phyloP scores from a whole-genome alignment of 2,329 filamentous ascomycete species.

The Dactylonectria estremocensis region DNA sequence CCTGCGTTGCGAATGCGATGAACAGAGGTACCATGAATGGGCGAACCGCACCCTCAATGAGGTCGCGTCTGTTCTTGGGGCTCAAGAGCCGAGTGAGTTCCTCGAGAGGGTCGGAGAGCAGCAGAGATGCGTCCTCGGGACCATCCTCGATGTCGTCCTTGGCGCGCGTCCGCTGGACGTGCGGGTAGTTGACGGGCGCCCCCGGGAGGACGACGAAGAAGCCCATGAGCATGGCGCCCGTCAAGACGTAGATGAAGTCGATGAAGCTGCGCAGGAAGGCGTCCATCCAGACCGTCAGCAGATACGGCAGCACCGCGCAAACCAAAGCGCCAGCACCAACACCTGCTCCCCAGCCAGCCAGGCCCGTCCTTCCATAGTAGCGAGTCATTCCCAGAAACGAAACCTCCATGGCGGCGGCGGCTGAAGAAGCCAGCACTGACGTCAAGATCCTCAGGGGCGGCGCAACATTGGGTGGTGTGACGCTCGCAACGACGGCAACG shows the following conservation, averaged over 20 bases:
- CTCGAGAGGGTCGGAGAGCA: conserved; percentile 56
- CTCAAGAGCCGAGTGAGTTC: conserved; percentile 36
- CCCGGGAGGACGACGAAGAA: conserved; percentile 51
- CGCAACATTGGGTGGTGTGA: conserved; percentile 53
- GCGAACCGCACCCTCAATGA: conserved; percentile 33
- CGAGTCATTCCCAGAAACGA: conserved; percentile 51
- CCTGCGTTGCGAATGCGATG: conserved; percentile 41
- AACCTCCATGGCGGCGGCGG: conserved; percentile 51
- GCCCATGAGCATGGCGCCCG: conserved; percentile 46
- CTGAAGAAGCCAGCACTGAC: conserved; percentile 48
- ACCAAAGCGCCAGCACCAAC: conserved; percentile 50
- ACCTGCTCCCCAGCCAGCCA: conserved; percentile 56
- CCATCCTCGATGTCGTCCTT: conserved; percentile 40
- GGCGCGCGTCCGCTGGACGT: conserved; percentile 15
- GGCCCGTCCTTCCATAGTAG: conserved; percentile 49
- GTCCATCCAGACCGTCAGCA: conserved; percentile 48
- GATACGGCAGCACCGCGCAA: conserved; percentile 49
- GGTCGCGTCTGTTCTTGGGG: conserved; percentile 34
- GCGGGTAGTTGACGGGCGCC: conserved; percentile 42
- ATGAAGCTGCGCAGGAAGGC: conserved; percentile 49
- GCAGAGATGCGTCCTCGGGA: conserved; percentile 51
- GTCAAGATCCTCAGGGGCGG: conserved; percentile 50
- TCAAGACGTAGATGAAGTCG: conserved; percentile 46
- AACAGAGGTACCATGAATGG: conserved; percentile 50
- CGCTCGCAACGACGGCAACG: conserved; percentile 46